A percentile compares a stretch with the other conserved stretches of the same genome.
Conservation (phyloP, 495 filamentous ascomycete genomes). For the Beverwykella pulmonaria region DNA sequence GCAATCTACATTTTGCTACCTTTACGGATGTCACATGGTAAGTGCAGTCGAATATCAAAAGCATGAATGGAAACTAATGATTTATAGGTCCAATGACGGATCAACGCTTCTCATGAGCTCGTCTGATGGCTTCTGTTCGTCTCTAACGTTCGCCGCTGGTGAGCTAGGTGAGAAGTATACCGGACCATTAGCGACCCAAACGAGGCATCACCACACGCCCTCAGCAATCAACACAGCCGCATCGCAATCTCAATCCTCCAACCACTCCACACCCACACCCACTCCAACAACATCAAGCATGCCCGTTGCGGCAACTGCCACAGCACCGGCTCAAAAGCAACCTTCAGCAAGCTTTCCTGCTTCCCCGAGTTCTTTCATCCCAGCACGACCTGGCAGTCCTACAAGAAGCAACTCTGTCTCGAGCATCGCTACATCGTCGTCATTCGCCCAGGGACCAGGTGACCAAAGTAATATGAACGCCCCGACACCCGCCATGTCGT, state of each 20-base stretch:
- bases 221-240: slow-evolving; percentile 38
- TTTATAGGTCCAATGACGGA: slow-evolving; percentile 85
- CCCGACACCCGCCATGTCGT: slow-evolving; percentile 43
- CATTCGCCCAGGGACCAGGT: slow-evolving; percentile 39
- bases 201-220: slow-evolving; percentile 42
- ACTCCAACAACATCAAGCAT: slow-evolving; percentile 35
- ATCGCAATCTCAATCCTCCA: slow-evolving; percentile 32
- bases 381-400: slow-evolving; percentile 58
- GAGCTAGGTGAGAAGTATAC: slow-evolving; percentile 88
- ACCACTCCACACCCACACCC: slow-evolving; percentile 40
- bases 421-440: slow-evolving; percentile 70
- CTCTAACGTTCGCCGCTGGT: slow-evolving; percentile 77
- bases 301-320: slow-evolving; percentile 33
- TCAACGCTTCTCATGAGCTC: slow-evolving; percentile 92
- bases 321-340: slow-evolving; percentile 34
- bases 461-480: slow-evolving; percentile 41
- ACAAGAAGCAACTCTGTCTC: slow-evolving; percentile 81
- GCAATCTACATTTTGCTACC: slow-evolving; percentile 94
- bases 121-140: slow-evolving; percentile 96
- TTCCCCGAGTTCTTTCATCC: slow-evolving; percentile 56
- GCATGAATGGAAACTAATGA: slow-evolving; percentile 36
- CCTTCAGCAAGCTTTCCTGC: slow-evolving; percentile 50
- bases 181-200: slow-evolving; percentile 55
- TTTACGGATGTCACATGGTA: slow-evolving; percentile 98
- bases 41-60: slow-evolving; percentile 76